Evolutionary conservation across 2,329 filamentous ascomycete genomes (phyloP).

Genomic region (Coniochaeta prunicola): DNA sequence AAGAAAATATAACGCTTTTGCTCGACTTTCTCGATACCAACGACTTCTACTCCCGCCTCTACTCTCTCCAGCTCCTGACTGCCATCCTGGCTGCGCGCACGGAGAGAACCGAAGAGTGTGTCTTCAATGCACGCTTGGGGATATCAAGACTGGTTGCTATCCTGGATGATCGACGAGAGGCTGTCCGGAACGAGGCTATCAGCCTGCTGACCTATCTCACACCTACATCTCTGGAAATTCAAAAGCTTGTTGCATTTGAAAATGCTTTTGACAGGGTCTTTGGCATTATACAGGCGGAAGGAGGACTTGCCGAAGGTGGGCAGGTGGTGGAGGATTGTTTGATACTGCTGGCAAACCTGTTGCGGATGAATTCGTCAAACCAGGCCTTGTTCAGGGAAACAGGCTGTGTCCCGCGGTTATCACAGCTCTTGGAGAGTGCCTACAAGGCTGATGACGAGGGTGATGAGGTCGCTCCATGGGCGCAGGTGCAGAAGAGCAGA

Average conservation of each 20-base stretch:
- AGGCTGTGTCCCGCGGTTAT: constrained; percentile 68
- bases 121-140: constrained; percentile 81
- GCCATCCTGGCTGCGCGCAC: constrained; percentile 80
- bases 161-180: constrained; percentile 79
- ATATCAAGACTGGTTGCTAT: constrained; percentile 79
- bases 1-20: constrained; percentile 91
- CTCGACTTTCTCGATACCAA: constrained; percentile 80
- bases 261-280: constrained; percentile 88
- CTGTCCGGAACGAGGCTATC: constrained; percentile 80
- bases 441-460: constrained; percentile 45
- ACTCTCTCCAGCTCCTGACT: constrained; percentile 81
- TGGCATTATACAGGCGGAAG: constrained; percentile 72
- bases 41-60: constrained; percentile 88
- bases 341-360: constrained; percentile 80
- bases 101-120: constrained; percentile 89
- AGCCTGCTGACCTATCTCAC: constrained; percentile 84
- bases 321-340: constrained; percentile 89
- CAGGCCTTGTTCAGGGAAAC: constrained; percentile 92
- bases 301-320: constrained; percentile 73
- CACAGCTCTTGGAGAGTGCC: constrained; percentile 58
- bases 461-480: constrained; percentile 64
- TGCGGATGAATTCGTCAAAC: constrained; percentile 82
- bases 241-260: constrained; percentile 93
- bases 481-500: constrained; percentile 71
- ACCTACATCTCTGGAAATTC: constrained; percentile 76